phyloP scores from a whole-genome alignment of 2,329 filamentous ascomycete genomes.

The Phyllosticta citriasiana region DNA sequence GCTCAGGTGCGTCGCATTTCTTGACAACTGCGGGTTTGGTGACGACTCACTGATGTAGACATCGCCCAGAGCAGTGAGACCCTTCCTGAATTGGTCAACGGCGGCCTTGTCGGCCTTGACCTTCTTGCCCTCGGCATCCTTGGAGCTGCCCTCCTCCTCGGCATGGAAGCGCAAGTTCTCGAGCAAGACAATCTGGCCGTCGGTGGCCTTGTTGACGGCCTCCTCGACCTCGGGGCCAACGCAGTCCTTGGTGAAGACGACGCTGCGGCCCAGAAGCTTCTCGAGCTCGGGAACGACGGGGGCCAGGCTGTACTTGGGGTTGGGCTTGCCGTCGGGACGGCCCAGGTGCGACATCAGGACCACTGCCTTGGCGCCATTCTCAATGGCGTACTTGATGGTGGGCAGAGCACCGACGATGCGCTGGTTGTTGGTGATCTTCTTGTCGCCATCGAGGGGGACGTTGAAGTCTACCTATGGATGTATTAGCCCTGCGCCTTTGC shows the following conservation, averaged over 20 bases:
- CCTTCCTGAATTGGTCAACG: conserved; percentile 90
- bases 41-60: conserved; percentile 77
- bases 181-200: conserved; percentile 77
- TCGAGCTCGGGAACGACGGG: conserved; percentile 85
- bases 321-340: conserved; percentile 80
- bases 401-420: conserved; percentile 92
- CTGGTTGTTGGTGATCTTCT: conserved; percentile 96
- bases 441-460: conserved; percentile 85
- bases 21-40: background rate
- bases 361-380: conserved; percentile 83
- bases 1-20: background rate
- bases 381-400: conserved; percentile 89
- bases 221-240: conserved; percentile 87
- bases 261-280: conserved; percentile 74
- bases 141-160: conserved; percentile 94
- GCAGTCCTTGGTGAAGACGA: conserved; percentile 82
- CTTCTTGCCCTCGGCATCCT: conserved; percentile 93
- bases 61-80: conserved; percentile 86
- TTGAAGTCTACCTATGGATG: conserved; percentile 91
- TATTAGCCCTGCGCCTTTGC: background rate
- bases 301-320: conserved; percentile 89
- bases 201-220: conserved; percentile 70
- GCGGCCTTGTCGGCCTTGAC: conserved; percentile 91
- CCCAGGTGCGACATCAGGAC: conserved; percentile 98
- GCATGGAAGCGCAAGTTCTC: conserved; percentile 98